Percentiles rank a stretch among this genome's conserved stretches.
phyloP scores from a whole-genome alignment of 1,139 yeast species.

The Debaryomycetaceae sp. region DNA sequence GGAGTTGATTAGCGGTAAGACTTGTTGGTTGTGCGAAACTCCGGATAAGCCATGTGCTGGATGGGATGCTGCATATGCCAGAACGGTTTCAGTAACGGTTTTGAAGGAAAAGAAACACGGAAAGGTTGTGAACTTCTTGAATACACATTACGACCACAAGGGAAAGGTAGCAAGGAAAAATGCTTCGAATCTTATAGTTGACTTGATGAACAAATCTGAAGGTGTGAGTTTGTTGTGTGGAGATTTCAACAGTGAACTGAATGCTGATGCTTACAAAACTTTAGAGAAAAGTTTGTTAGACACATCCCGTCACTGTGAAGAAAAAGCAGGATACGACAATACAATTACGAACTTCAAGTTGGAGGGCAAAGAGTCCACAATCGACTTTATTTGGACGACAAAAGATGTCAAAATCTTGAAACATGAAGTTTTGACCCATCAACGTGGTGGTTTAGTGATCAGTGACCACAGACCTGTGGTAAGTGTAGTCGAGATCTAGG shows the following conservation, averaged over 20 bases:
- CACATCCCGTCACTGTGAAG: conserved; percentile 7
- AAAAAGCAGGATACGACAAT: conserved; percentile 10
- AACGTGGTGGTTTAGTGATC: conserved; percentile 9
- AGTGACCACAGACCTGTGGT: conserved; percentile 23
- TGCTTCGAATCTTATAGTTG: conserved; percentile 12
- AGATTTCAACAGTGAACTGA: conserved; percentile 46
- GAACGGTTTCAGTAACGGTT: conserved; percentile 32
- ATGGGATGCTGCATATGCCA: conserved; percentile 31
- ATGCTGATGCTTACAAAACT: conserved; percentile 32
- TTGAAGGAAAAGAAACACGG: conserved; percentile 16
- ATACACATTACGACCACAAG: conserved; percentile 37
- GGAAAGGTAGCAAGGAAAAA: conserved; percentile 29
- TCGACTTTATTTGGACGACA: conserved; percentile 13
- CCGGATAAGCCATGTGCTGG: conserved; percentile 31
- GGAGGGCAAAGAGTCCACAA: conserved; percentile 15
- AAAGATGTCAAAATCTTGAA: conserved; percentile 5
- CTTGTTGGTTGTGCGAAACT: conserved; percentile 34
- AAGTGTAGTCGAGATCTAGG: conserved; percentile 13
- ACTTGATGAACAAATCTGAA: conserved; percentile 8
- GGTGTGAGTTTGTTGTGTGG: conserved; percentile 22
- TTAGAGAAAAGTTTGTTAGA: conserved; percentile 8
- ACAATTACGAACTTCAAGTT: conserved; percentile 12
- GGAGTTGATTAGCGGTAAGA: conserved; percentile 26
- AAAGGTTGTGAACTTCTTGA: conserved; percentile 23
- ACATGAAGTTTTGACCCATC: conserved; percentile 12